Base-by-base conservation (phyloP, 106 monocot genomes). In the Dioscorea zingiberensis region DNA sequence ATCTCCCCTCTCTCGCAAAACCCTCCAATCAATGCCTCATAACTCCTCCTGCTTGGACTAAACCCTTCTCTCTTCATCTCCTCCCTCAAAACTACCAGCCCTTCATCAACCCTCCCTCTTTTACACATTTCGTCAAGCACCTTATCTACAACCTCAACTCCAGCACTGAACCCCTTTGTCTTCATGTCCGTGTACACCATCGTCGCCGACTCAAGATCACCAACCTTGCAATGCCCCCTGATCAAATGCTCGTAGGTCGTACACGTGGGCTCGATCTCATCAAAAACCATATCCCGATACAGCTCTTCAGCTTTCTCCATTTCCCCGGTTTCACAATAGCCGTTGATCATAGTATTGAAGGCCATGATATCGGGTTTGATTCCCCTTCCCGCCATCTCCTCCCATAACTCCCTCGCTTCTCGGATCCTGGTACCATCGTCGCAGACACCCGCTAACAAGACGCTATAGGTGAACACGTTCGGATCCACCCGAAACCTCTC, bases 311-410 rank as follows among this genome's bases (percentile, higher is more conserved):
- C 87, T 18, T 26, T 72, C 29, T 13, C 64, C 55, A 80, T 66
- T 44, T 82, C 77, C 21, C 68, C 81, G 0, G 44, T 25, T 19
- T 61, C 54, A 25, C 84, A 84, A 29, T 79, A 73, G 2, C 84
- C 79, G 15, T 74, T 65, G 24, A 92, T 92, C 71, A 92, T 4
- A 22, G 87, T 82, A 69, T 92, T 87, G 72, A 80, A 92, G 2
- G 80, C 71, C n/a, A 65, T 58, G 24, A 75, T 30, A 28, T 82
- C 92, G 0, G 77, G 76, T 45, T 74, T 56, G 19, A 87, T 77
- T 10, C 64, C 66, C 27, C 66, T 79, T 18, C 3, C 59, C 24
- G 8, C 51, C 92, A 85, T 87, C 29, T 93, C 80, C 2, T 58
- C 72, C 79, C 78, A 93, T 15, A 85, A 13, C 13, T 21, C 55